Conservation (phyloP, 441 rosid genomes). For the Populus hybrid region DNA sequence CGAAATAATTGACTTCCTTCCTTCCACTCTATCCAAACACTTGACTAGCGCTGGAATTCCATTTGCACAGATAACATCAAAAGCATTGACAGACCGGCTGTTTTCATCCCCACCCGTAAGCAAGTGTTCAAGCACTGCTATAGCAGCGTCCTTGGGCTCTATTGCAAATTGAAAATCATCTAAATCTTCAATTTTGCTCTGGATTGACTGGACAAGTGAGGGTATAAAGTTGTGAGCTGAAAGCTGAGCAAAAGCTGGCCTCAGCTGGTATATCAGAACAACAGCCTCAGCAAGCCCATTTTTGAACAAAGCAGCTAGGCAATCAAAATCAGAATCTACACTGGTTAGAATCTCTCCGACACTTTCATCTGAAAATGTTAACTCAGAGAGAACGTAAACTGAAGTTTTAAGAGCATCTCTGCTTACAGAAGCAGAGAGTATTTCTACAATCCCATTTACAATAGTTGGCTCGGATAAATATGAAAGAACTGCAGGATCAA, state of each 20-base stretch:
- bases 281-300: conserved; percentile 64
- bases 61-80: conserved; percentile 42
- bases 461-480: conserved; percentile 46
- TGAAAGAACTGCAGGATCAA: conserved; percentile 49
- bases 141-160: conserved; percentile 56
- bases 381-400: conserved; percentile 47
- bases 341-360: conserved; percentile 52
- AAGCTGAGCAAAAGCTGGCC: conserved; percentile 50
- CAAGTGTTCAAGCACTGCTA: conserved; percentile 60
- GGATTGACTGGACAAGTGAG: conserved; percentile 44
- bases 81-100: conserved; percentile 38
- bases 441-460: conserved; percentile 56
- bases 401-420: conserved; percentile 51
- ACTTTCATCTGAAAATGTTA: conserved; percentile 38
- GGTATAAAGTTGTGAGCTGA: conserved; percentile 52
- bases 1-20: conserved; percentile 39
- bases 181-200: conserved; percentile 28
- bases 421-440: conserved; percentile 50
- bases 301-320: conserved; percentile 53
- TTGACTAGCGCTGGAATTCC: conserved; percentile 50
- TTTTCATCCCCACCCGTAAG: conserved; percentile 50
- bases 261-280: conserved; percentile 51
- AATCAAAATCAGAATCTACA: conserved; percentile 60
- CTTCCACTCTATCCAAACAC: conserved; percentile 47
- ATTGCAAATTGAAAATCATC: conserved; percentile 38